Evolutionary conservation across 164 flowering plant genomes (phyloP).

Genomic region (Nymphaea colorata): DNA sequence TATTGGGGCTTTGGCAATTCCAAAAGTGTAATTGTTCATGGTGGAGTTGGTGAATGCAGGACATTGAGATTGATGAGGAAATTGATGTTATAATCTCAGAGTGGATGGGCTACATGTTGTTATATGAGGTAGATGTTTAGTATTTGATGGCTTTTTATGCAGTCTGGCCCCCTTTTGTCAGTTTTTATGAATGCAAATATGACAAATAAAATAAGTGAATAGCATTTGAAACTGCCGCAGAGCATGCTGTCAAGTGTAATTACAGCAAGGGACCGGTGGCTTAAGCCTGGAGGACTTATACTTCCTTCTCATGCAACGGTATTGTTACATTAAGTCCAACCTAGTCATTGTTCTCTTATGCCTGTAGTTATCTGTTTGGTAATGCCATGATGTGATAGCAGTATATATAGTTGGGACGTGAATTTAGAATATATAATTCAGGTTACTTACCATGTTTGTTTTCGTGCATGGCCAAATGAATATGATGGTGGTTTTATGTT

Average conservation of each 20-base stretch:
- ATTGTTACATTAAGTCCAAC: constrained; percentile 2
- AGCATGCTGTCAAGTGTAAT: constrained; percentile 98
- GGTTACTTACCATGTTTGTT: no score
- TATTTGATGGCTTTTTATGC: not conserved
- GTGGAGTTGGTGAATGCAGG: constrained; percentile 40
- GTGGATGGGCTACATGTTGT: constrained; percentile 99
- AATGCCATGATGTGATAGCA: no score
- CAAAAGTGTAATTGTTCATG: not conserved
- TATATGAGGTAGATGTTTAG: constrained; percentile 61
- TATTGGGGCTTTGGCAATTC: not conserved
- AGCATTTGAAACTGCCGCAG: constrained; percentile 13
- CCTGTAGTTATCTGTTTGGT: not conserved
- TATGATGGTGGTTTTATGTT: not conserved
- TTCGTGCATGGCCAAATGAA: no score
- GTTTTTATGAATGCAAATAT: no score
- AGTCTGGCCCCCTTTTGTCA: no score
- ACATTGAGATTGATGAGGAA: constrained; percentile 82
- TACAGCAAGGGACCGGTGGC: constrained; percentile 95
- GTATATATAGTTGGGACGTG: not conserved
- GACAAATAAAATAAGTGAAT: no score
- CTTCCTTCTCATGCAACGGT: constrained; percentile 95
- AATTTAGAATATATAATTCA: not conserved
- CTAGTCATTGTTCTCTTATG: not conserved
- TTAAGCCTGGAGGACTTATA: constrained; percentile 93
- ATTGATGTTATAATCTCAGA: constrained; percentile 98